A percentile compares a stretch with the other conserved stretches of the same genome.
Evolutionary conservation across 495 filamentous ascomycete genomes (phyloP).

Genomic region (Aspergillus funiculosus): DNA sequence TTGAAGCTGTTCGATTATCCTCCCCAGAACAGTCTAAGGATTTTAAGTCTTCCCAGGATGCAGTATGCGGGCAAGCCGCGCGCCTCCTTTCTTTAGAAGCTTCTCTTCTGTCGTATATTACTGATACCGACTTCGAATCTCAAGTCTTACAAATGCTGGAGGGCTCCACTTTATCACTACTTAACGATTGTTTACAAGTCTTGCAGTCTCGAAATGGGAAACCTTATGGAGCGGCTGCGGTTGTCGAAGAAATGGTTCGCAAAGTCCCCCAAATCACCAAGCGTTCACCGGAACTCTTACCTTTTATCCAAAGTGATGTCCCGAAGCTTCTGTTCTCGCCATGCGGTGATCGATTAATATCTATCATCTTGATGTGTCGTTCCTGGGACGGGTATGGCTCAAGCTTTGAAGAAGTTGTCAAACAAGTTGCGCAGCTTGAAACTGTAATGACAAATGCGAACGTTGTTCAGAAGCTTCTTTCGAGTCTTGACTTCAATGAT

Average conservation of each 20-base stretch:
- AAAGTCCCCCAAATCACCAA: slow-evolving; percentile 38
- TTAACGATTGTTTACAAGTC: slow-evolving; percentile 46
- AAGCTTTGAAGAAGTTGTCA: slow-evolving; percentile 36
- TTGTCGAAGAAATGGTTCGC: slow-evolving; percentile 48
- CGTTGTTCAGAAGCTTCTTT: slow-evolving; percentile 39
- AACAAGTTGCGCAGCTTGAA: slow-evolving; percentile 34
- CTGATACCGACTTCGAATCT: slow-evolving; percentile 24
- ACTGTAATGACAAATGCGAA: slow-evolving; percentile 35
- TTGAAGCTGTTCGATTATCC: slow-evolving; percentile 60
- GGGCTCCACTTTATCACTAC: slow-evolving; percentile 30
- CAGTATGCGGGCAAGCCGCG: slow-evolving; percentile 52
- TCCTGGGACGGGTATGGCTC: slow-evolving; percentile 38
- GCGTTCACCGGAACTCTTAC: slow-evolving; percentile 29
- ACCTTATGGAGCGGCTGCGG: slow-evolving; percentile 70
- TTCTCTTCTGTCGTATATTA: slow-evolving; percentile 33
- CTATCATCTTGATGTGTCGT: slow-evolving; percentile 35
- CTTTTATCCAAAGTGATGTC: slow-evolving; percentile 43
- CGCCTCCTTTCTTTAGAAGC: slow-evolving; percentile 58
- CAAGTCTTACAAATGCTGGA: slow-evolving; percentile 23
- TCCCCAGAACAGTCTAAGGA: slow-evolving; percentile 73
- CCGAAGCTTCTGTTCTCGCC: slow-evolving; percentile 50
- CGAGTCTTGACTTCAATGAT: slow-evolving; percentile 37
- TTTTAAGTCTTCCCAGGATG: slow-evolving; percentile 62
- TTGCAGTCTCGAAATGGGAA: slow-evolving; percentile 65
- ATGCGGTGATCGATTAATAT: slow-evolving; percentile 44